Conservation (phyloP, 768 basidiomycete species). For the Panaeolus cyanescens region DNA sequence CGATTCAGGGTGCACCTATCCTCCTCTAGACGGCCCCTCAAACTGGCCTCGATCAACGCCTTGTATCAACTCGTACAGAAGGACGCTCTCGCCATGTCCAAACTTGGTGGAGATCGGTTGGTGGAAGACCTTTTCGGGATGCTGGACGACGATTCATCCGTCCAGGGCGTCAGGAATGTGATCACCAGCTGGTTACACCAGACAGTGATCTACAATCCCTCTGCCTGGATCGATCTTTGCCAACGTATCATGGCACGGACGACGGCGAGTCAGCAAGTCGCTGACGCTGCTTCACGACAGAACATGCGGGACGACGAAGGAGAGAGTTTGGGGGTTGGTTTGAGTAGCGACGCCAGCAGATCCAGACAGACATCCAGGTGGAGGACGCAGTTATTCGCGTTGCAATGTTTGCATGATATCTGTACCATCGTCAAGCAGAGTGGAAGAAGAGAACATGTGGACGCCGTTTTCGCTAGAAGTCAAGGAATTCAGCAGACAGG, state of each 20-base stretch:
- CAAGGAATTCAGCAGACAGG: conserved; percentile 53
- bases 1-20: conserved; percentile 79
- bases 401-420: conserved; percentile 90
- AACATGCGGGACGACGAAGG: conserved; percentile 88
- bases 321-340: conserved; percentile 78
- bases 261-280: conserved; percentile 78
- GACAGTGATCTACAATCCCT: conserved; percentile 90
- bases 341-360: conserved; percentile 36
- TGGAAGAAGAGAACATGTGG: conserved; percentile 81
- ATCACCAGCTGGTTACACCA: conserved; percentile 95
- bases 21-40: conserved; percentile 81
- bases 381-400: conserved; percentile 94
- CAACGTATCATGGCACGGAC: conserved; percentile 96
- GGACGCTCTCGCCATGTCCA: conserved; percentile 89
- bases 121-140: conserved; percentile 95
- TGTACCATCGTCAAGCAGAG: conserved; percentile 74
- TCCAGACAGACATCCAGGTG: conserved; percentile 75
- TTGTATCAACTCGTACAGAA: conserved; percentile 97
- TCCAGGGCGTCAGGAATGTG: conserved; percentile 91
- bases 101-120: conserved; percentile 88
- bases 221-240: conserved; percentile 97
- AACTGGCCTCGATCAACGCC: conserved; percentile 93
- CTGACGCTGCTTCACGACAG: conserved; percentile 58
- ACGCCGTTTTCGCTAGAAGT: conserved; percentile 68
- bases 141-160: conserved; percentile 91